Evolutionary conservation across 2,329 filamentous ascomycete species (phyloP), one percentile per base, ranked within the genome.

Genomic region (Passalora sequoiae): DNA sequence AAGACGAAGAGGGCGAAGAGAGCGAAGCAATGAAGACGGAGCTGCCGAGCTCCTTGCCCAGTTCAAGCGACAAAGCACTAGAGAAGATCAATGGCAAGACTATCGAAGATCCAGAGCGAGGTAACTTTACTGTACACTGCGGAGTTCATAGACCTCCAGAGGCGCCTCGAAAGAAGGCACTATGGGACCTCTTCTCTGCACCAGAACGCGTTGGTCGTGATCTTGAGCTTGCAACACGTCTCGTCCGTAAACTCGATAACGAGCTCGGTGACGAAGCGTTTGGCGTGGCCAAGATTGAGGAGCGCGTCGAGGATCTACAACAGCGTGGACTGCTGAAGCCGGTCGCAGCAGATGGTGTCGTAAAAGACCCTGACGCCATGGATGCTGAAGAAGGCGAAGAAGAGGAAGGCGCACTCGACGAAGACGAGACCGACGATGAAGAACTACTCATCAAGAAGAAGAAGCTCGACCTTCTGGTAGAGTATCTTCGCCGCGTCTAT

Each of bases 1-100:
- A 51, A 2, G 54, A 45, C 10, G 55, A 55, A 27, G 49, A 51
- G 2, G 54, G 46, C 10, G 54, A 57, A 38, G 51, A 48, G 17
- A 44, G 49, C 37, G 49, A 53, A 32, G 46, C 42, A 24, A 38
- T 32, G 39, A 50, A 41, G 37, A 47, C 42, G 19, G 45, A 50
- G 9, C 19, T 33, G 17, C 42, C 49, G 15, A 24, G 24, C 28
- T 33, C 46, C 13, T 29, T 47, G 36, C 24, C 66, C 67, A 21
- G 57, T 61, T 50, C 52, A 6, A 58, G 55, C 36, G 86, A 95
- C 33, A 91, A 86, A 60, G 91, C 91, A 1, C 76, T 96, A 0
- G 88, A 92, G 49, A 87, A 89, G n/a, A 84, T 98, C 57, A 97
- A 98, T 59, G 88, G 89, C 55, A 97, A 98, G 72, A 95, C 89